Conservation (phyloP, 2,329 filamentous ascomycete species). For the Capronia americana region DNA sequence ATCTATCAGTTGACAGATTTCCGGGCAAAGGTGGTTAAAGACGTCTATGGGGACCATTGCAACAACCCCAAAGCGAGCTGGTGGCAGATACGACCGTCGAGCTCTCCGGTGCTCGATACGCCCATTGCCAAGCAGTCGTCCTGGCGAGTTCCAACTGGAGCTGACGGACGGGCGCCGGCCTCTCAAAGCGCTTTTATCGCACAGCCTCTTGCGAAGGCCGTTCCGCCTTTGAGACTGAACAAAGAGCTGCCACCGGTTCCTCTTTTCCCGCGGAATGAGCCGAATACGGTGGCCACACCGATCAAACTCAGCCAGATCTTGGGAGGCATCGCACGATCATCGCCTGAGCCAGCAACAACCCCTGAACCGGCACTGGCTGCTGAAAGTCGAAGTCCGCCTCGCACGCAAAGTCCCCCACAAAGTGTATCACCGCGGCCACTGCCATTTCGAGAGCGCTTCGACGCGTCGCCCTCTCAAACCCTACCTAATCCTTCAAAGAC, state of each 20-base stretch:
- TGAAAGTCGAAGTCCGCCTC: conserved; percentile 13
- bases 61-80: conserved; percentile 31
- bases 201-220: conserved; percentile 3
- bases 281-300: conserved; percentile 21
- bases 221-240: conserved; percentile 24
- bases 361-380: conserved; percentile 1
- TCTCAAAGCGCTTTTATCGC: background rate
- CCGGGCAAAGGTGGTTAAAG: conserved; percentile 51
- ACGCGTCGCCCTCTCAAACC: conserved; percentile 26
- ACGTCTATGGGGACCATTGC: conserved; percentile 39
- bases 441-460: conserved; percentile 39
- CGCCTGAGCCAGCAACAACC: conserved; percentile 7
- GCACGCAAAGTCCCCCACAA: conserved; percentile 10
- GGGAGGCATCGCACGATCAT: conserved; percentile 20
- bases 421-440: conserved; percentile 38
- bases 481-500: conserved; percentile 36
- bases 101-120: conserved; percentile 24
- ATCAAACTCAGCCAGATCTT: conserved; percentile 27
- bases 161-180: conserved; percentile 16
- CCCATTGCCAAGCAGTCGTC: conserved; percentile 27
- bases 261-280: conserved; percentile 33
- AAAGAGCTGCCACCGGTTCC: conserved; percentile 40
- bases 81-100: conserved; percentile 31
- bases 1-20: conserved; percentile 73
- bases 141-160: conserved; percentile 14